These are phyloP conservation scores for Amorphotheca resinae DNA, from an alignment of 495 filamentous ascomycete species.

Conservation along the genomic window DNA sequence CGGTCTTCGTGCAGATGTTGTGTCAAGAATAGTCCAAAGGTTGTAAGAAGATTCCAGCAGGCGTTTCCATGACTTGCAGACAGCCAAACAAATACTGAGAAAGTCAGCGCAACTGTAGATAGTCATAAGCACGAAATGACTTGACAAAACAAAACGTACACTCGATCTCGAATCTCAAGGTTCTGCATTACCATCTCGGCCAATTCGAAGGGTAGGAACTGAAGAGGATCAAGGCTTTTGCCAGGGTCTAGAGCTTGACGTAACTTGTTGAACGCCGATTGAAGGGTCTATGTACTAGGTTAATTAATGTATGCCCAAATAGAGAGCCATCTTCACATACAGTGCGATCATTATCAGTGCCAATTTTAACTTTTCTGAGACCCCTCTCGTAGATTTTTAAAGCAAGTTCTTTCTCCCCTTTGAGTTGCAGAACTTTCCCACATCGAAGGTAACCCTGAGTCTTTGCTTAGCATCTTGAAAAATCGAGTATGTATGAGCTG, in stretches of 20 bases:
- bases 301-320: not conserved
- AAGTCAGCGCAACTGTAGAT: constrained; percentile 1
- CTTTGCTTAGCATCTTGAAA: not conserved
- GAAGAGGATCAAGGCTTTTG: constrained; percentile 17
- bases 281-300: constrained; percentile 10
- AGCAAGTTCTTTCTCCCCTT: constrained; percentile 14
- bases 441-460: constrained; percentile 20
- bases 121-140: too few species aligned
- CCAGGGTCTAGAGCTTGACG: constrained; percentile 7
- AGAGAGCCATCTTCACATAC: constrained; percentile 1
- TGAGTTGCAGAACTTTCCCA: constrained; percentile 18
- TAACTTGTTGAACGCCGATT: constrained; percentile 17
- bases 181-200: constrained; percentile 14
- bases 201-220: constrained; percentile 17
- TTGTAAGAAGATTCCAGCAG: constrained; percentile 15
- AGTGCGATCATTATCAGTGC: constrained; percentile 13
- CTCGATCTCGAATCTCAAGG: constrained; percentile 15
- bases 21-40: constrained; percentile 19
- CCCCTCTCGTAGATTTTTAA: constrained; percentile 21
- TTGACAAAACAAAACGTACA: too few species aligned
- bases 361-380: constrained; percentile 20
- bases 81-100: constrained; percentile 16
- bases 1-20: not conserved
- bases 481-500: not conserved
- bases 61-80: constrained; percentile 18